phyloP scores from a whole-genome alignment of 2,329 filamentous ascomycete species.

The Teratosphaeria gauchensis region DNA sequence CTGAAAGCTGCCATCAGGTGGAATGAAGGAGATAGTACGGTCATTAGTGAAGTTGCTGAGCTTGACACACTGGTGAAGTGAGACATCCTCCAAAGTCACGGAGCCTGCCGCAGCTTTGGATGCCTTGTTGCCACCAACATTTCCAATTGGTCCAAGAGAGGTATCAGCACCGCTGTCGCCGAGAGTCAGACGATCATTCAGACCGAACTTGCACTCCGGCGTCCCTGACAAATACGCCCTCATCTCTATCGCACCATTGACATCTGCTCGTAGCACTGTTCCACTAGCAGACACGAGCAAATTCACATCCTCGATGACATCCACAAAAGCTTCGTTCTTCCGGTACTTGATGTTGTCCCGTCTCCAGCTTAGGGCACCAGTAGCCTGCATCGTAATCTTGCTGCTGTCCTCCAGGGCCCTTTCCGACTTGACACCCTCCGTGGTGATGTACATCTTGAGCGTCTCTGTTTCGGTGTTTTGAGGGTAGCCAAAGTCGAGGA shows the following conservation, averaged over 20 bases:
- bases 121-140: constrained; percentile 71
- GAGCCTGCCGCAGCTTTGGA: constrained; percentile 92
- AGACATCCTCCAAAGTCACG: constrained; percentile 93
- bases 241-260: constrained; percentile 97
- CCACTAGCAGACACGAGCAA: constrained; percentile 97
- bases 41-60: constrained; percentile 97
- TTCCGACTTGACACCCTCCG: constrained; percentile 93
- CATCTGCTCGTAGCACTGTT: constrained; percentile 87
- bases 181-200: constrained; percentile 90
- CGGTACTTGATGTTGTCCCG: constrained; percentile 97
- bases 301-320: constrained; percentile 98
- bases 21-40: constrained; percentile 96
- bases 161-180: constrained; percentile 52
- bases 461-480: constrained; percentile 99
- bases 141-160: constrained; percentile 57
- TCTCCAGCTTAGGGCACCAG: constrained; percentile 91
- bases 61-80: constrained; percentile 96
- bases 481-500: constrained; percentile 96
- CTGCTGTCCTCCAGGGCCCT: constrained; percentile 77
- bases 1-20: constrained; percentile 96
- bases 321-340: constrained; percentile 98
- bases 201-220: constrained; percentile 96
- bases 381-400: constrained; percentile 98
- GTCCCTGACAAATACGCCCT: constrained; percentile 93
- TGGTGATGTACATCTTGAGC: constrained; percentile 99